A percentile compares a stretch with the other conserved stretches of the same genome.
Evolutionary conservation across 1,284 basidiomycete genomes (phyloP).

Genomic region (Austroboletus niveus): DNA sequence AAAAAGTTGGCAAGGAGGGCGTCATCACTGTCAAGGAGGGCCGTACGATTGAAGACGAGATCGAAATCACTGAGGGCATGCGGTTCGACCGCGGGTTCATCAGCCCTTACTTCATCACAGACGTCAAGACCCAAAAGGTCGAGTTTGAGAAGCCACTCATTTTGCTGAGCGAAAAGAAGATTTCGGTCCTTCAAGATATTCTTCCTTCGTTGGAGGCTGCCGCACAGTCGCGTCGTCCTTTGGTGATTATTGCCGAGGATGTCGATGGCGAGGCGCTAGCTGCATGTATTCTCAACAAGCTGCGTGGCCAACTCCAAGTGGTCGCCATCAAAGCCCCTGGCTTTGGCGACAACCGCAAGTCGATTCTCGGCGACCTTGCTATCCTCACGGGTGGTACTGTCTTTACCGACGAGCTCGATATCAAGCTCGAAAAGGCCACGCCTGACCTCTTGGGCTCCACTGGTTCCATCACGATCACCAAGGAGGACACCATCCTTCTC

Average conservation of each 20-base stretch:
- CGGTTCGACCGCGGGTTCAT: constrained; percentile 99
- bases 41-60: constrained; percentile 96
- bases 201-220: constrained; percentile 92
- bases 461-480: constrained; percentile 92
- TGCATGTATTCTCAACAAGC: constrained; percentile 98
- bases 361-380: constrained; percentile 93
- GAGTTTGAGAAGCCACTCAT: constrained; percentile 97
- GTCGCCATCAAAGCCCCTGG: constrained; percentile 96
- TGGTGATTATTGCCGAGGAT: constrained; percentile 97
- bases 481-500: constrained; percentile 97
- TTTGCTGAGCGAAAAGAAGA: constrained; percentile 97
- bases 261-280: constrained; percentile 97
- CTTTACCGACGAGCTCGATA: constrained; percentile 97
- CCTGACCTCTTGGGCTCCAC: constrained; percentile 90
- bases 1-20: constrained; percentile 99
- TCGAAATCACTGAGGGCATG: constrained; percentile 99
- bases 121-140: constrained; percentile 95
- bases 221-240: constrained; percentile 87
- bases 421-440: constrained; percentile 94
- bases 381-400: constrained; percentile 97
- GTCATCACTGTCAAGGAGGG: constrained; percentile 99
- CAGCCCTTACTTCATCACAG: constrained; percentile 98
- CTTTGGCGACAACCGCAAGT: constrained; percentile 99
- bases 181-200: constrained; percentile 92
- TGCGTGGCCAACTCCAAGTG: constrained; percentile 93